Percentiles rank a stretch among this genome's conserved stretches.
phyloP scores from a whole-genome alignment of 495 filamentous ascomycete genomes.

The Neurospora terricola region DNA sequence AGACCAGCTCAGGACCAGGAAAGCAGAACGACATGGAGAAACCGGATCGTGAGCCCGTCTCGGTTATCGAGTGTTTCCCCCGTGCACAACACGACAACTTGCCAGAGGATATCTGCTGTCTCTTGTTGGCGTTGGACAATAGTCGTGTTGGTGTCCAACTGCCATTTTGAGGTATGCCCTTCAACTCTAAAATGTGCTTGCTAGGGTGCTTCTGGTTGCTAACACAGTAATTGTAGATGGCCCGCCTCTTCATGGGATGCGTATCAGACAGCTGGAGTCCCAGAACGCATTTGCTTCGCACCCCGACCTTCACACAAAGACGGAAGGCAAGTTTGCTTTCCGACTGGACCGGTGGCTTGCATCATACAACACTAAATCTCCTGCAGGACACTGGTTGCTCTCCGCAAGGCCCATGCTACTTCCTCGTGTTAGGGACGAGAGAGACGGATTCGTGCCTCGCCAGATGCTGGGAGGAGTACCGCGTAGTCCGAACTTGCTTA shows the following conservation, averaged over 20 bases:
- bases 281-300: not conserved
- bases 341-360: not conserved
- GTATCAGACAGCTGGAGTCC: not conserved
- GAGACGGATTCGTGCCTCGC: not conserved
- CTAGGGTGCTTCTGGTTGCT: not conserved
- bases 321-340: not conserved
- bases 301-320: not conserved
- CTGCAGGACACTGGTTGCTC: not conserved
- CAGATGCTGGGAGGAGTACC: not conserved
- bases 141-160: not conserved
- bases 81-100: not conserved
- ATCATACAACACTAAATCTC: not conserved
- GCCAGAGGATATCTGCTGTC: not conserved
- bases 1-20: not conserved
- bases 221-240: not conserved
- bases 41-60: not conserved
- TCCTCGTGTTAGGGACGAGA: not conserved
- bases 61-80: not conserved
- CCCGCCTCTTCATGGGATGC: not conserved
- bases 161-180: not conserved
- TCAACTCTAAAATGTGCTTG: not conserved
- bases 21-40: not conserved
- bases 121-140: not conserved
- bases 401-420: not conserved
- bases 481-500: not conserved